A percentile compares a stretch with the other conserved stretches of the same genome.
phyloP scores from a whole-genome alignment of 352 stramenopile genomes.

The Phytopythium sindhum region DNA sequence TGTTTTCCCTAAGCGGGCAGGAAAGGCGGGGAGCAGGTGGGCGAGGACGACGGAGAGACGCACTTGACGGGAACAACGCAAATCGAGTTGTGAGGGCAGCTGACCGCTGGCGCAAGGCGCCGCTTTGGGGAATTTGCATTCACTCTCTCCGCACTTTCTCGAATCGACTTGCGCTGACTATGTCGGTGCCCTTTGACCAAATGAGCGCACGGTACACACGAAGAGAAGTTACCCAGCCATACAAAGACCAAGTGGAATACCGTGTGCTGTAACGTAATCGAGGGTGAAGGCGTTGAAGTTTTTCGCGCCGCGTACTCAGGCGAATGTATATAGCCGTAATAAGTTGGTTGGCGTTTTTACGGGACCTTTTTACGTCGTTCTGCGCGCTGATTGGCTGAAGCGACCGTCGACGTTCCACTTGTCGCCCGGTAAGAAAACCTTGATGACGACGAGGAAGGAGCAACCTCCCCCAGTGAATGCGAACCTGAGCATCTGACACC shows the following conservation, averaged over 20 bases:
- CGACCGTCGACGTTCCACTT: slow-evolving; percentile 9
- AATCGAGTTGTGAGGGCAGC: slow-evolving; percentile 31
- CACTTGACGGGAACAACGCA: slow-evolving; percentile 31
- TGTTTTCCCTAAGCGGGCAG: not conserved
- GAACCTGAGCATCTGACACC: not conserved
- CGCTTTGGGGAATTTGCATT: slow-evolving; percentile 7
- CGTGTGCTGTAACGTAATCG: not conserved
- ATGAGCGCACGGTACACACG: no score
- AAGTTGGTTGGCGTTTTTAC: slow-evolving; percentile 10
- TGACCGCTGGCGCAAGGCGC: not conserved
- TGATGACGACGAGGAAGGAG: slow-evolving; percentile 8
- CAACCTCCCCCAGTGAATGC: slow-evolving; percentile 7
- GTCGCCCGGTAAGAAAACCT: slow-evolving; percentile 7
- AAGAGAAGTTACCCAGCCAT: not conserved
- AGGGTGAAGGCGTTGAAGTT: slow-evolving; percentile 18
- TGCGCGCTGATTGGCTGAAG: slow-evolving; percentile 34
- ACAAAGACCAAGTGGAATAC: not conserved
- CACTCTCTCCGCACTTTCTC: not conserved
- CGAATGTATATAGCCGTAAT: slow-evolving; percentile 3
- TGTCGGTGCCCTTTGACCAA: not conserved
- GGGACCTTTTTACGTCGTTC: slow-evolving; percentile 22
- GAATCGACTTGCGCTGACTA: slow-evolving; percentile 4
- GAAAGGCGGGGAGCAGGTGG: not conserved
- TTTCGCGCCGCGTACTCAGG: slow-evolving; percentile 1
- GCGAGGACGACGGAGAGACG: not conserved